Evolutionary conservation across 768 basidiomycete genomes (phyloP).

Genomic region (Russula foetens): DNA sequence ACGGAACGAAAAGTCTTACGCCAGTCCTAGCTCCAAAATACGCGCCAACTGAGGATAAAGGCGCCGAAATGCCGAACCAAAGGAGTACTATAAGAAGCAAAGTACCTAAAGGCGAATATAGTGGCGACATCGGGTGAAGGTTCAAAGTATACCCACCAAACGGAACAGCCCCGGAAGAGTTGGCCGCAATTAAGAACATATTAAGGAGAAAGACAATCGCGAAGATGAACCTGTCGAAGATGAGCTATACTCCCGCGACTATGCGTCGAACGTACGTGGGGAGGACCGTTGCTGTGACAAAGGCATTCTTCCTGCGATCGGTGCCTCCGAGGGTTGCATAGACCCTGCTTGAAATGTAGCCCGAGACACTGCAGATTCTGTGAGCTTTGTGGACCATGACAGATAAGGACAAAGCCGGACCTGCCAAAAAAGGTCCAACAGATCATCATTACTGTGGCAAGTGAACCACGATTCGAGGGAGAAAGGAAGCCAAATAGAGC

Average conservation of each 20-base stretch:
- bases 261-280: slow-evolving; percentile 55
- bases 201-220: slow-evolving; percentile 83
- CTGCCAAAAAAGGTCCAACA: slow-evolving; percentile 92
- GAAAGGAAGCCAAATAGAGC: slow-evolving; percentile 90
- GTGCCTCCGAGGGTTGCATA: slow-evolving; percentile 76
- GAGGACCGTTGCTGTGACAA: slow-evolving; percentile 80
- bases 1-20: slow-evolving; percentile 36
- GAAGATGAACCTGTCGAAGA: slow-evolving; percentile 60
- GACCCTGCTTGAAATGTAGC: slow-evolving; percentile 79
- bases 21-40: slow-evolving; percentile 85
- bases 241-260: neutral
- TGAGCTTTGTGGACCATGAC: slow-evolving; percentile 5
- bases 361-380: slow-evolving; percentile 57
- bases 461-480: slow-evolving; percentile 89
- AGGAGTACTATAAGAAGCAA: slow-evolving; percentile 76
- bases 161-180: slow-evolving; percentile 92
- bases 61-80: slow-evolving; percentile 94
- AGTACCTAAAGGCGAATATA: slow-evolving; percentile 42
- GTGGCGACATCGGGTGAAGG: neutral
- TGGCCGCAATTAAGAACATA: slow-evolving; percentile 74
- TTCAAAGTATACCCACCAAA: slow-evolving; percentile 49
- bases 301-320: slow-evolving; percentile 72
- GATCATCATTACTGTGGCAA: slow-evolving; percentile 91
- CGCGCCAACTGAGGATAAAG: slow-evolving; percentile 77
- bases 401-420: slow-evolving; percentile 32